These are phyloP conservation scores for Zea luxurians DNA, from an alignment of 176 grass and related monocot species.

Conservation along the genomic window DNA sequence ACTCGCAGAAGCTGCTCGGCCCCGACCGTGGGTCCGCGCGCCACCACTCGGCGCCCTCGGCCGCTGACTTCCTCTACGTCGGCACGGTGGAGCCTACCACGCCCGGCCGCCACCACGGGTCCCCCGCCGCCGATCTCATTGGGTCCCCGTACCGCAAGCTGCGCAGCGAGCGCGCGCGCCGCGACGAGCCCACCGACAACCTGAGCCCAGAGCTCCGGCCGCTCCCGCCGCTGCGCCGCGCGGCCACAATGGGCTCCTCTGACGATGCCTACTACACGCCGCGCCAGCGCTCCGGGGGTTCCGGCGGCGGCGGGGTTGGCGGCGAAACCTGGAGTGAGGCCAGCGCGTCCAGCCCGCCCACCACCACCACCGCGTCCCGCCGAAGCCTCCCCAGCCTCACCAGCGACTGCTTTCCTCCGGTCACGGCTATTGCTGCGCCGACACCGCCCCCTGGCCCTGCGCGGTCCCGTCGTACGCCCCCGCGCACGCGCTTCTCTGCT, in stretches of 20 bases:
- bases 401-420: conserved; percentile 57
- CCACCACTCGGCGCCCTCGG: conserved; percentile 26
- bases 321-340: conserved; percentile 58
- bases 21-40: conserved; percentile 31
- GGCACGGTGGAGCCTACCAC: conserved; percentile 67
- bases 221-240: conserved; percentile 65
- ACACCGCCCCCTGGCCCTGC: conserved; percentile 51
- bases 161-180: conserved; percentile 52
- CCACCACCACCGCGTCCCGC: conserved; percentile 65
- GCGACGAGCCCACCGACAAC: conserved; percentile 55
- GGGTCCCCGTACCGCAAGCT: conserved; percentile 92
- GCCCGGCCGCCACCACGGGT: conserved; percentile 45
- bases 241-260: conserved; percentile 51
- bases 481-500: conserved; percentile 70
- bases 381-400: conserved; percentile 82
- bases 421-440: conserved; percentile 40
- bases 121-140: conserved; percentile 43
- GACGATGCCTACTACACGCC: conserved; percentile 92
- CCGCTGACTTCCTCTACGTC: conserved; percentile 73
- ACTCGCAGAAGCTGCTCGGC: conserved; percentile 69
- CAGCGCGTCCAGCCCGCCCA: conserved; percentile 67
- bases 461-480: conserved; percentile 70
- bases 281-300: conserved; percentile 33
- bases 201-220: conserved; percentile 86
- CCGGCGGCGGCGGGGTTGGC: conserved; percentile 42